A percentile compares a stretch with the other conserved stretches of the same genome.
phyloP scores from a whole-genome alignment of 495 filamentous ascomycete genomes.

The Penicillium desertorum region DNA sequence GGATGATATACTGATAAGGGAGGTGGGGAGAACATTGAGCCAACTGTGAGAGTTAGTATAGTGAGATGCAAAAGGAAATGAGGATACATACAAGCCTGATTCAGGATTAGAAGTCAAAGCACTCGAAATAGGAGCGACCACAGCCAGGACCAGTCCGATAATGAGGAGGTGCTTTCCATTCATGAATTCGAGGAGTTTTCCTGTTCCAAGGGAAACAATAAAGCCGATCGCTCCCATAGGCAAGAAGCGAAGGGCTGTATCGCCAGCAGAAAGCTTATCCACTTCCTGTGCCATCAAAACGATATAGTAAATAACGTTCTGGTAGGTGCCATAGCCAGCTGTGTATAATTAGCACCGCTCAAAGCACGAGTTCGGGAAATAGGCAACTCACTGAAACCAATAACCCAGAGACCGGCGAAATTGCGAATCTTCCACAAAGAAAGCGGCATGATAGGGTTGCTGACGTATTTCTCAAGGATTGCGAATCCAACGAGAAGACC shows the following conservation, averaged over 20 bases:
- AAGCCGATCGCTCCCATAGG: constrained; percentile 41
- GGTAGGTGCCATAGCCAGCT: constrained; percentile 43
- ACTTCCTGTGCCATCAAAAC: constrained; percentile 39
- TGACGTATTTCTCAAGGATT: constrained; percentile 34
- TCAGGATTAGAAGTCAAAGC: constrained; percentile 30
- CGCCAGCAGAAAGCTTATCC: constrained; percentile 32
- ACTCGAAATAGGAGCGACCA: constrained; percentile 37
- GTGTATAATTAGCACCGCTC: constrained; percentile 13
- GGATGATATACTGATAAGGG: constrained; percentile 40
- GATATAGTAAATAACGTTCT: constrained; percentile 43
- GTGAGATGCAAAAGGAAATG: too few species aligned
- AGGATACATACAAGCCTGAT: constrained; percentile 29
- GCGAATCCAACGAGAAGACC: constrained; percentile 41
- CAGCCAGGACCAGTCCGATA: constrained; percentile 29
- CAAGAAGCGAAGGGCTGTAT: constrained; percentile 38
- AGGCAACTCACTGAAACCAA: constrained; percentile 36
- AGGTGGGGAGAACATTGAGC: constrained; percentile 38
- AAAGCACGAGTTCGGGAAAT: not conserved
- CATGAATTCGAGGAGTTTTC: constrained; percentile 37
- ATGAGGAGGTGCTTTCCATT: constrained; percentile 40
- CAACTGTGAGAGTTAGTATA: constrained; percentile 27
- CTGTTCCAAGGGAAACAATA: constrained; percentile 36
- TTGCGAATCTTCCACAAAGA: constrained; percentile 39
- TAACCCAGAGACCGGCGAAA: constrained; percentile 40
- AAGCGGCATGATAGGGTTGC: constrained; percentile 38